A percentile compares a stretch with the other conserved stretches of the same genome.
Conservation (phyloP, 2,329 filamentous ascomycete species). For the Neofusicoccum laricinum region DNA sequence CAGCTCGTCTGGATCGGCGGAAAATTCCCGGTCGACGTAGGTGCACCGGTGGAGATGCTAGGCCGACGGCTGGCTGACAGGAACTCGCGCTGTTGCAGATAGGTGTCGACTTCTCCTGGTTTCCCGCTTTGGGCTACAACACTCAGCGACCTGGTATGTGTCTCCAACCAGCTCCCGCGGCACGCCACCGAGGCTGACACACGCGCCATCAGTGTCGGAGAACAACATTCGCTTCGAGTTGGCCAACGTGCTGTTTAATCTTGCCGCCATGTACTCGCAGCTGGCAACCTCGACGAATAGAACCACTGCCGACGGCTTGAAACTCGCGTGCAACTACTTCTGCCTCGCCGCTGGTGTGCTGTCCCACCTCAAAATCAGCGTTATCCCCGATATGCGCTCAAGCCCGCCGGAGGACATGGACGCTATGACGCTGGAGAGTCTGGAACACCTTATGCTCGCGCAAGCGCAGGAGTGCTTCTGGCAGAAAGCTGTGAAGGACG, state of each 20-base stretch:
- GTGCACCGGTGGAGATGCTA: slow-evolving; percentile 24
- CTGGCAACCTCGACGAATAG: slow-evolving; percentile 79
- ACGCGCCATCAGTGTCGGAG: slow-evolving; percentile 47
- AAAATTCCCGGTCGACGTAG: slow-evolving; percentile 93
- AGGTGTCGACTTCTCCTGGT: slow-evolving; percentile 95
- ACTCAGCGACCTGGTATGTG: slow-evolving; percentile 61
- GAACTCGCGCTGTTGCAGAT: slow-evolving; percentile 53
- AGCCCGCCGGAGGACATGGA: slow-evolving; percentile 96
- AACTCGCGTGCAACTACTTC: slow-evolving; percentile 85
- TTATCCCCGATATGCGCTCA: slow-evolving; percentile 79
- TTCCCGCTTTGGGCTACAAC: slow-evolving; percentile 88
- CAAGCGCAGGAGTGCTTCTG: slow-evolving; percentile 98
- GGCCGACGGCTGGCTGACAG: not conserved
- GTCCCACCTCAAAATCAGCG: slow-evolving; percentile 68
- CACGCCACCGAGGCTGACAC: not conserved
- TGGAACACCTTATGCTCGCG: slow-evolving; percentile 80
- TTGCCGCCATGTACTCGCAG: slow-evolving; percentile 90
- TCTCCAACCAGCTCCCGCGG: not conserved
- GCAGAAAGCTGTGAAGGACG: slow-evolving; percentile 94
- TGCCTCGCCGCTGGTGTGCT: slow-evolving; percentile 83
- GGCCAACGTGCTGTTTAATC: slow-evolving; percentile 88
- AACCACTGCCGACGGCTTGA: slow-evolving; percentile 76
- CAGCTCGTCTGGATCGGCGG: slow-evolving; percentile 90
- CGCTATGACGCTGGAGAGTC: slow-evolving; percentile 74
- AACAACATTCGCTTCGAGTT: slow-evolving; percentile 78